Evolutionary conservation across 2,329 filamentous ascomycete genomes (phyloP).

Genomic region (Ceratocystis destructans): DNA sequence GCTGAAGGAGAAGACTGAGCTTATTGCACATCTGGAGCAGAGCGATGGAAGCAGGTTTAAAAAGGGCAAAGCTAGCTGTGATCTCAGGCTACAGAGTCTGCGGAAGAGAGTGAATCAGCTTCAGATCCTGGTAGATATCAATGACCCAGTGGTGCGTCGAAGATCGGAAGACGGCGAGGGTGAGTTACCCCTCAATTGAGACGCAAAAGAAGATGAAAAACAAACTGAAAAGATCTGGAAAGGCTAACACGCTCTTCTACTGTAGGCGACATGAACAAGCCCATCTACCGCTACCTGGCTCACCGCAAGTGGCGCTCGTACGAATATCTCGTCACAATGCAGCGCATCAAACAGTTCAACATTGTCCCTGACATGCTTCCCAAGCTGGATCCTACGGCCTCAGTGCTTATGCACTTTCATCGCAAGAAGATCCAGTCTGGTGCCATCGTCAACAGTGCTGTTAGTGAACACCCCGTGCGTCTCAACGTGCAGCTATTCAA

Average conservation of each 20-base stretch:
- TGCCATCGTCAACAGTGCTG: slow-evolving; percentile 58
- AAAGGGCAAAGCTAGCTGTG: slow-evolving; percentile 52
- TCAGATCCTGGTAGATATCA: slow-evolving; percentile 86
- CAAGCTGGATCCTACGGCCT: slow-evolving; percentile 60
- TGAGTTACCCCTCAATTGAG: slow-evolving; percentile 31
- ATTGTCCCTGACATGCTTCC: slow-evolving; percentile 81
- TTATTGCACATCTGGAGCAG: slow-evolving; percentile 54
- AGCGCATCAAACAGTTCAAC: slow-evolving; percentile 75
- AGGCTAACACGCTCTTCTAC: not conserved
- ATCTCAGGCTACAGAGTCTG: slow-evolving; percentile 55
- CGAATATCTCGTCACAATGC: slow-evolving; percentile 62
- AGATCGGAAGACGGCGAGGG: slow-evolving; percentile 83
- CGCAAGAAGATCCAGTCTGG: slow-evolving; percentile 58
- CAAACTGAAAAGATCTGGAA: slow-evolving; percentile 13
- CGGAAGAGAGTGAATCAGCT: slow-evolving; percentile 57
- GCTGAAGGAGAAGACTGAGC: slow-evolving; percentile 53
- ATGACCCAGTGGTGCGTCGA: slow-evolving; percentile 87
- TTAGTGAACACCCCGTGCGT: slow-evolving; percentile 60
- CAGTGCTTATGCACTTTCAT: slow-evolving; percentile 71
- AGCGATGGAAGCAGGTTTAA: slow-evolving; percentile 42
- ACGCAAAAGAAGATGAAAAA: too few relatives aligned
- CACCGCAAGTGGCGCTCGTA: slow-evolving; percentile 78
- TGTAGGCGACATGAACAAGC: slow-evolving; percentile 84
- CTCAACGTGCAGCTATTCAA: slow-evolving; percentile 79
- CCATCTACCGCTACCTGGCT: slow-evolving; percentile 84